phyloP scores from a whole-genome alignment of 495 filamentous ascomycete species.

The Penicillium diatomitis region DNA sequence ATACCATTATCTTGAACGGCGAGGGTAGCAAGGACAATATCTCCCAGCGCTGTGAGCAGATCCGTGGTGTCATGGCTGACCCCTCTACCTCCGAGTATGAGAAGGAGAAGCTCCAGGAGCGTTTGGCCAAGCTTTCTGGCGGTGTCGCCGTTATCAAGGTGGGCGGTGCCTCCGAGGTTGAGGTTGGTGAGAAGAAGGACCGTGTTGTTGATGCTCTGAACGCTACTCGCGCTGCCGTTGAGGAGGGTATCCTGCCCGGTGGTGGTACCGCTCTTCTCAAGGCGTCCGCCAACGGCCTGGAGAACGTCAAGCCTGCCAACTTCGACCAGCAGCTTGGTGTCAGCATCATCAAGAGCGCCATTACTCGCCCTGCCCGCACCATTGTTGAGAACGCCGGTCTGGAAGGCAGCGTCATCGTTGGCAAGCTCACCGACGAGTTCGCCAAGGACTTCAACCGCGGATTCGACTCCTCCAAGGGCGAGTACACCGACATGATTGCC shows the following conservation, averaged over 20 bases:
- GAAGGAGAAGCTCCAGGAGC: slow-evolving; percentile 99
- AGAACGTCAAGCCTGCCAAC: slow-evolving; percentile 75
- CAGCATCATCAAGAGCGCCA: slow-evolving; percentile 92
- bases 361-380: slow-evolving; percentile 84
- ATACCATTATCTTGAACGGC: slow-evolving; percentile 97
- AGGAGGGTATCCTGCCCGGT: slow-evolving; percentile 97
- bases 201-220: slow-evolving; percentile 97
- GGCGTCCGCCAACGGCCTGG: slow-evolving; percentile 82
- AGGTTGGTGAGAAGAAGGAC: slow-evolving; percentile 99
- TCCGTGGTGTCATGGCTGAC: slow-evolving; percentile 93
- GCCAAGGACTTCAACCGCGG: slow-evolving; percentile 94
- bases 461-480: slow-evolving; percentile 89
- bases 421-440: slow-evolving; percentile 94
- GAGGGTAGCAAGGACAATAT: slow-evolving; percentile 94
- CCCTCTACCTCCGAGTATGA: slow-evolving; percentile 94
- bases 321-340: slow-evolving; percentile 99
- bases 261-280: slow-evolving; percentile 97
- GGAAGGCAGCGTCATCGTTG: slow-evolving; percentile 93
- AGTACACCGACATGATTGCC: slow-evolving; percentile 97
- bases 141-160: slow-evolving; percentile 99
- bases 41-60: slow-evolving; percentile 94
- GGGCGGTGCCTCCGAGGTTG: slow-evolving; percentile 92
- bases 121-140: slow-evolving; percentile 96
- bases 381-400: slow-evolving; percentile 97
- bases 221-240: slow-evolving; percentile 94